Percentiles rank a stretch among this genome's conserved stretches.
Conservation (phyloP, 306 rosid species). For the Gastrolobium bilobum region DNA sequence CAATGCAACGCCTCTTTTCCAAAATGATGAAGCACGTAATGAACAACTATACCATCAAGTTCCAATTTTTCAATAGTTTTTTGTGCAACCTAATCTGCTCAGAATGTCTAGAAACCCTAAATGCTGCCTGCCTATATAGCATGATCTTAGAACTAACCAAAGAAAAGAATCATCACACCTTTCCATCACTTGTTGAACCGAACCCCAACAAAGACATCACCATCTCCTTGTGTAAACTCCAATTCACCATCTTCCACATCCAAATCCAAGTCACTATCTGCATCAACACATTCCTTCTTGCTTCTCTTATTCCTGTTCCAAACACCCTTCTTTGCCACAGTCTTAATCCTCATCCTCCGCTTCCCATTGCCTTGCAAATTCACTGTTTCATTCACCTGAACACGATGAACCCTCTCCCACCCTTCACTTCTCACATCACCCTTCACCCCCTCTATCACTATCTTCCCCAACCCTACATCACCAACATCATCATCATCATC, state of each 20-base stretch:
- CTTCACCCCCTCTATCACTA: no score
- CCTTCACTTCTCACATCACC: slow-evolving; percentile 20
- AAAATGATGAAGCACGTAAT: no score
- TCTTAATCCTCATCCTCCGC: slow-evolving; percentile 55
- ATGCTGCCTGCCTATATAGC: neutral
- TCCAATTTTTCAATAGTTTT: slow-evolving; percentile 11
- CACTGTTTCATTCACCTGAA: neutral
- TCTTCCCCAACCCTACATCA: no score
- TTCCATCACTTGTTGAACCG: slow-evolving; percentile 4
- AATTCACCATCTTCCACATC: slow-evolving; percentile 48
- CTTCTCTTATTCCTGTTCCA: slow-evolving; percentile 48
- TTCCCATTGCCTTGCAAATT: slow-evolving; percentile 41
- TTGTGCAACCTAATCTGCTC: neutral
- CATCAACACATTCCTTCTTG: neutral
- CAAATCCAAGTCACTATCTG: slow-evolving; percentile 32
- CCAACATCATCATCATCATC: no score
- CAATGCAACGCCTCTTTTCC: slow-evolving; percentile 45
- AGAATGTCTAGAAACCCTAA: slow-evolving; percentile 35
- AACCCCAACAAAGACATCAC: slow-evolving; percentile 58
- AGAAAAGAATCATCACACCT: slow-evolving; percentile 31
- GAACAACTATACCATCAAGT: slow-evolving; percentile 18
- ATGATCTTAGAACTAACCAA: slow-evolving; percentile 41
- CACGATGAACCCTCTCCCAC: neutral
- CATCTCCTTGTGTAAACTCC: slow-evolving; percentile 58
- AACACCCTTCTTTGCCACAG: slow-evolving; percentile 52